phyloP scores from a whole-genome alignment of 148 eudicot genomes.

The Cornus kousa region DNA sequence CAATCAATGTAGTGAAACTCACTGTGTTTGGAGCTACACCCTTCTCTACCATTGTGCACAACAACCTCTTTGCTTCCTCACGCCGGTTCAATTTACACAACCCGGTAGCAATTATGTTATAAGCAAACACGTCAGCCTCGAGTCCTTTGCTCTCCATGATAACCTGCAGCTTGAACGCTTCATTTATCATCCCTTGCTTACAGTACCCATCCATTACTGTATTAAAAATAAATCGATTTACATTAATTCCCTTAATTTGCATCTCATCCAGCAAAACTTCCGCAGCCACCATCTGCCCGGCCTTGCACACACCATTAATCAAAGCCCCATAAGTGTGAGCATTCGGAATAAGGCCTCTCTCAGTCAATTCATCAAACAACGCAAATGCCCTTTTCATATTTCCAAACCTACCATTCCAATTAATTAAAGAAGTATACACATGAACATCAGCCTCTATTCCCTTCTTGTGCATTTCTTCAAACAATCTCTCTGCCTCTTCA shows the following conservation, averaged over 20 bases:
- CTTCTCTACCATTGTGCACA: conserved; percentile 62
- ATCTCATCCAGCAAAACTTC: conserved; percentile 65
- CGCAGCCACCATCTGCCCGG: conserved; percentile 68
- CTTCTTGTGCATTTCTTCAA: conserved; percentile 51
- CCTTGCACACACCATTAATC: conserved; percentile 72
- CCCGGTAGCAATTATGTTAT: conserved; percentile 70
- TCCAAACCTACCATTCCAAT: conserved; percentile 46
- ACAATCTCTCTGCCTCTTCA: conserved; percentile 52
- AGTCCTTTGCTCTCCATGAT: conserved; percentile 74
- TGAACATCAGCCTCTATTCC: conserved; percentile 51
- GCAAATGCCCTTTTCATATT: conserved; percentile 61
- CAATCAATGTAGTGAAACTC: conserved; percentile 61
- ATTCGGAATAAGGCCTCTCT: conserved; percentile 58
- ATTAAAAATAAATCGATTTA: conserved; percentile 61
- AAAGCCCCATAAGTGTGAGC: conserved; percentile 70
- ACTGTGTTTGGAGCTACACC: conserved; percentile 56
- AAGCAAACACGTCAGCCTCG: conserved; percentile 47
- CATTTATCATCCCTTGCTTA: conserved; percentile 61
- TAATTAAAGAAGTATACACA: conserved; percentile 58
- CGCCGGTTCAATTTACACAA: conserved; percentile 48
- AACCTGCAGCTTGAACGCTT: conserved; percentile 50
- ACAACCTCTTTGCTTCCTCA: conserved; percentile 68
- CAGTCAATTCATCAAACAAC: conserved; percentile 72
- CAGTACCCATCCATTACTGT: conserved; percentile 76
- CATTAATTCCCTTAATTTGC: conserved; percentile 69